Conservation (phyloP, 208 protist genomes). For the Leishmania braziliensis region DNA sequence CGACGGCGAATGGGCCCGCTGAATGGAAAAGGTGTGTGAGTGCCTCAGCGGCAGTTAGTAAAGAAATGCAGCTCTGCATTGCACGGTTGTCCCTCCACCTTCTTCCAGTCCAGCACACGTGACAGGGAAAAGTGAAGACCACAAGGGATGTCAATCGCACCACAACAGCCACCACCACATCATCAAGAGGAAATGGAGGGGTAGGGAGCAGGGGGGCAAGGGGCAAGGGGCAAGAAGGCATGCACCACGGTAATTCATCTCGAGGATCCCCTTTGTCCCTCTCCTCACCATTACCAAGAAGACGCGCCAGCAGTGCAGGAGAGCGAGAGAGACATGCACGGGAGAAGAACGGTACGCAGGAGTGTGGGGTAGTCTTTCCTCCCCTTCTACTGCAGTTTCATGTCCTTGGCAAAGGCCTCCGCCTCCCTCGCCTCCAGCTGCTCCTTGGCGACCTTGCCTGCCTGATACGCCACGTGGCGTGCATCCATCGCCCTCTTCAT, state of each 20-base stretch:
- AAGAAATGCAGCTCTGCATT: neutral
- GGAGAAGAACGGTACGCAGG: neutral
- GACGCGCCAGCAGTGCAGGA: neutral
- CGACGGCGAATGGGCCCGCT: no score
- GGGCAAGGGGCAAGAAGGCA: neutral
- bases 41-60: neutral
- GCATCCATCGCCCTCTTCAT: slow-evolving; percentile 43
- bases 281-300: neutral
- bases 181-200: neutral
- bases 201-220: neutral
- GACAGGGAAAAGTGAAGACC: neutral
- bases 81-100: neutral
- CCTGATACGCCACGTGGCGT: slow-evolving; percentile 38
- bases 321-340: neutral
- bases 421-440: slow-evolving; percentile 28
- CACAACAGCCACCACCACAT: neutral
- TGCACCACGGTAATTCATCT: neutral
- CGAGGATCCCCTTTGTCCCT: neutral
- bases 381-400: slow-evolving; percentile 1
- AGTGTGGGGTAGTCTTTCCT: neutral
- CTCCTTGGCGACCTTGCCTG: slow-evolving; percentile 38
- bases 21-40: neutral
- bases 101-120: neutral
- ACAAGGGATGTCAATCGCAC: no score
- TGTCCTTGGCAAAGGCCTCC: slow-evolving; percentile 16